Conservation (phyloP, 371 early-diverging fungal genomes). For the Thermomucor indicae-seudaticae region DNA sequence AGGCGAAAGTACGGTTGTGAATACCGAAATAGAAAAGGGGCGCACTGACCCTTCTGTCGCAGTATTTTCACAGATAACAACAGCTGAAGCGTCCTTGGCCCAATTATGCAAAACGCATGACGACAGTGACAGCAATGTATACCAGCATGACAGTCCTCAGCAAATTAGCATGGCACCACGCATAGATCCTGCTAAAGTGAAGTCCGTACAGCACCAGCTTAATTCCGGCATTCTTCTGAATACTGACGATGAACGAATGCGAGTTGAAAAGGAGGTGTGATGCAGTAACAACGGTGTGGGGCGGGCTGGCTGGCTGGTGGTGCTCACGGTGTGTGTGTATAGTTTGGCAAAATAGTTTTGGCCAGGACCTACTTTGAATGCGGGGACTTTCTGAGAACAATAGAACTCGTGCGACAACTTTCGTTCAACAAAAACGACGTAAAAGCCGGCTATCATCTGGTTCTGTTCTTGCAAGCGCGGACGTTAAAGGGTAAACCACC, state of each 20-base stretch:
- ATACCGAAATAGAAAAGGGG: too few relatives aligned
- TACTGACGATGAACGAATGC: background rate
- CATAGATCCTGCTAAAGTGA: slow-evolving; percentile 19
- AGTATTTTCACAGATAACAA: slow-evolving; percentile 45
- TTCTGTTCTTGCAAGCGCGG: slow-evolving; percentile 46
- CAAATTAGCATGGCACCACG: slow-evolving; percentile 20
- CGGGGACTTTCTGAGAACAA: slow-evolving; percentile 27
- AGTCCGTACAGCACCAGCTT: slow-evolving; percentile 23
- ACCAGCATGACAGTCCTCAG: slow-evolving; percentile 23
- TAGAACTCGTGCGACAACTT: slow-evolving; percentile 24
- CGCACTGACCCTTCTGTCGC: background rate
- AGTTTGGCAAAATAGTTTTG: slow-evolving; percentile 42
- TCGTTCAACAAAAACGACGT: slow-evolving; percentile 26
- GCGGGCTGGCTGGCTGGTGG: background rate
- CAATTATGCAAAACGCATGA: slow-evolving; percentile 8
- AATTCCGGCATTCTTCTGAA: slow-evolving; percentile 10
- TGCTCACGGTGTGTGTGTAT: background rate
- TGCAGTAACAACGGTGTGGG: background rate
- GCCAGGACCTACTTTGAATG: slow-evolving; percentile 35
- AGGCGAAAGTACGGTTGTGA: slow-evolving; percentile 53
- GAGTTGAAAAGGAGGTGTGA: slow-evolving; percentile 28
- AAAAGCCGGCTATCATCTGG: slow-evolving; percentile 47
- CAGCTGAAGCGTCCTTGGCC: slow-evolving; percentile 37
- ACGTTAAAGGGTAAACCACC: slow-evolving; percentile 44
- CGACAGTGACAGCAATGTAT: background rate